These are phyloP conservation scores for Nicotiana sylvestris DNA, from an alignment of 257 asterid species.

Conservation along the genomic window DNA sequence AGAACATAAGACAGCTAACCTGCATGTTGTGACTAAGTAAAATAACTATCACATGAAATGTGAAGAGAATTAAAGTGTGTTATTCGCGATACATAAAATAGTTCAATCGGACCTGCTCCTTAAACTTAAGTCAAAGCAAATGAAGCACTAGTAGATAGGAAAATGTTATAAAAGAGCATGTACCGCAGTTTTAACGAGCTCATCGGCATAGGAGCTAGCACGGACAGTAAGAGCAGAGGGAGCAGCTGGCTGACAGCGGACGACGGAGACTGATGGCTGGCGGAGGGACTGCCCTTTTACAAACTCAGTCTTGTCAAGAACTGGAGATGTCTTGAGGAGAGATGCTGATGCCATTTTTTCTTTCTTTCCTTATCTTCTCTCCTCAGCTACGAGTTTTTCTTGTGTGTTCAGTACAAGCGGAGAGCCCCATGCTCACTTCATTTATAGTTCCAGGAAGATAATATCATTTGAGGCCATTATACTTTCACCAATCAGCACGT, in stretches of 20 bases:
- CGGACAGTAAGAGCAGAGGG: constrained; percentile 42
- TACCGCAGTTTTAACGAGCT: constrained; percentile 68
- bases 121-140: background rate
- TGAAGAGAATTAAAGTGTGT: background rate
- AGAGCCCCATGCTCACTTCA: background rate
- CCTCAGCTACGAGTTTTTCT: constrained; percentile 9
- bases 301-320: constrained; percentile 60
- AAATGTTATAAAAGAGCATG: background rate
- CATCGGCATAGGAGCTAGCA: constrained; percentile 55
- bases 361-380: constrained; percentile 5
- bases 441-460: constrained; percentile 35
- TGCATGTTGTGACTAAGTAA: background rate
- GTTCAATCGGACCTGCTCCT: too few species aligned
- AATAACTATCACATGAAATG: background rate
- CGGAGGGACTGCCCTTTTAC: constrained; percentile 48
- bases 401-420: constrained; percentile 7
- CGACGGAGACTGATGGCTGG: constrained; percentile 33
- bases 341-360: constrained; percentile 62
- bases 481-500: constrained; percentile 25
- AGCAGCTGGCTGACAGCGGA: constrained; percentile 34
- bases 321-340: constrained; percentile 60
- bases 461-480: constrained; percentile 34
- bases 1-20: background rate
- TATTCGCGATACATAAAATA: too few species aligned
- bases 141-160: background rate